Evolutionary conservation across 805 yeast genomes (phyloP), one percentile per base, ranked within the genome.

Genomic region (Yamadazyma nakazawae): DNA sequence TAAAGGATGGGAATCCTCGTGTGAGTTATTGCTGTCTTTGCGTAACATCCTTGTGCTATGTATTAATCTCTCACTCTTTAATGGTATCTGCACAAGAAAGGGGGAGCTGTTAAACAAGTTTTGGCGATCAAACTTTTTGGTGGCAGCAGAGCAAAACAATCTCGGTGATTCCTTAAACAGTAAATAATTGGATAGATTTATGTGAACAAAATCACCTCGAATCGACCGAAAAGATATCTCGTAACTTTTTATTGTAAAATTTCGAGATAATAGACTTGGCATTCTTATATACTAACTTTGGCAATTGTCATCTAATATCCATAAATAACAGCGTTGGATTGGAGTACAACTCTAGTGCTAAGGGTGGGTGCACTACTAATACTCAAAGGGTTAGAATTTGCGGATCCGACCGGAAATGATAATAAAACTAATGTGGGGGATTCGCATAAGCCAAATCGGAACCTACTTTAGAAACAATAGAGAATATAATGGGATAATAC

Each of bases 1-100:
- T 34, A 26, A 30, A n/a, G 43, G 31, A 34, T 41, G 38, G 14
- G 37, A 41, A 26, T 41, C 38, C n/a, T 41, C 38, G 31, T 41
- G 43, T 13, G 19, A 17, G 34, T 21, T 14, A 5, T 30, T 3
- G 18, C 21, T 34, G 10, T 32, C 37, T 4, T 31, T 32, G 12
- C 28, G 24, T 14, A 17, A 40, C 35, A 32, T 19, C 11, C 21
- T 2, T 8, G 43, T 31, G 7, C 11, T 16, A 26, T 41, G 43
- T 12, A 41, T 14, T n/a, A 38, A 4, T 34, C 43, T 32, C n/a
- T 13, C 19, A n/a, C 16, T 7, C n/a, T 5, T 31, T 7, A 32
- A 21, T 24, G 37, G 13, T 5, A 34, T 10, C 6, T 26, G 10
- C 6, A 24, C 12, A 17, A 21, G 18, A 24, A 21, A 11, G n/a